A percentile compares a stretch with the other conserved stretches of the same genome.
phyloP scores from a whole-genome alignment of 192 early-diverging fungal genomes.

The Podila epigama region DNA sequence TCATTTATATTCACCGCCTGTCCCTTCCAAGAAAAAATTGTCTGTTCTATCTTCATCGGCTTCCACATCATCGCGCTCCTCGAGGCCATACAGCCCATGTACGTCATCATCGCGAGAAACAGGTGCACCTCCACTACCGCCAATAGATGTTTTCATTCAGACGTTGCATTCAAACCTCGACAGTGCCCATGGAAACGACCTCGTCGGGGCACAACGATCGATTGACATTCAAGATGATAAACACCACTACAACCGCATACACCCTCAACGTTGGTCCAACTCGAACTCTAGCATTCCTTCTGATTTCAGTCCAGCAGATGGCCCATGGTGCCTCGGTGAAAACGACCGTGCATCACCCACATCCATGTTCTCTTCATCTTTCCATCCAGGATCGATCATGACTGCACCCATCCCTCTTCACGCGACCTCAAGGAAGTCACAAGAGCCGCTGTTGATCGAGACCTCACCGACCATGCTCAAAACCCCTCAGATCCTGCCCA shows the following conservation, averaged over 20 bases:
- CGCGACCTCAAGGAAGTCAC: neutral
- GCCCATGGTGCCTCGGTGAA: no score
- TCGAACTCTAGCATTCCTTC: no score
- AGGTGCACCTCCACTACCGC: neutral
- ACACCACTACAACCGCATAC: no score
- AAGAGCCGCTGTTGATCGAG: neutral
- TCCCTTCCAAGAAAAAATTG: neutral
- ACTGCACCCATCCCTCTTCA: no score
- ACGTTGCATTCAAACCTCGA: no score
- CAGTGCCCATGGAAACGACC: no score
- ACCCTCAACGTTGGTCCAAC: no score
- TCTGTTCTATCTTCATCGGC: neutral
- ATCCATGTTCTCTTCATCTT: neutral
- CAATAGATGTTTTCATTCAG: neutral
- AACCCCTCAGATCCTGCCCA: no score
- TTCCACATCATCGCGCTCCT: neutral
- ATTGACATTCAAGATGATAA: no score
- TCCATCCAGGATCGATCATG: neutral
- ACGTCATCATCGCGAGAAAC: neutral
- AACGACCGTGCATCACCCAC: no score
- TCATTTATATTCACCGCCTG: neutral
- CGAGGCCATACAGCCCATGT: neutral
- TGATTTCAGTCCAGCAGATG: neutral
- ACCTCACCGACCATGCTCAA: no score
- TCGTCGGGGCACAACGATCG: no score